Evolutionary conservation across 169 alveolate species (phyloP).

Genomic region (Eimeria necatrix): DNA sequence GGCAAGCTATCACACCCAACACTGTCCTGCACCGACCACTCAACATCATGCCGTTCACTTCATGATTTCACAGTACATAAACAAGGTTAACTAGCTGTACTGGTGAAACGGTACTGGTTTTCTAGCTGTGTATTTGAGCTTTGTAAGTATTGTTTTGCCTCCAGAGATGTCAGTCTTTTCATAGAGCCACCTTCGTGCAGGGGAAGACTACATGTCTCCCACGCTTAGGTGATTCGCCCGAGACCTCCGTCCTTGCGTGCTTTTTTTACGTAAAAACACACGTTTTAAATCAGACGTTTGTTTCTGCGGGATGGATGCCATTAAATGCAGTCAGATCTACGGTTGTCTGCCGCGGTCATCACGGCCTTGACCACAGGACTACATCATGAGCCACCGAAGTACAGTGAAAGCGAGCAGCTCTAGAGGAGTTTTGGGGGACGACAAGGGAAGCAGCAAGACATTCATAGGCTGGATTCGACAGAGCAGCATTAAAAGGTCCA

Average conservation of each 20-base stretch:
- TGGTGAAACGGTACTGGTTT: too few relatives aligned
- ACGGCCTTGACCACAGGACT: conserved; percentile 41
- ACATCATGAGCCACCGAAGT: conserved; percentile 24
- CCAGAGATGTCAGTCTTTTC: too few relatives aligned
- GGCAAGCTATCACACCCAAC: too few relatives aligned
- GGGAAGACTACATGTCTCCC: too few relatives aligned
- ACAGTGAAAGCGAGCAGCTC: not conserved
- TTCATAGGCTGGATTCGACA: conserved; percentile 42
- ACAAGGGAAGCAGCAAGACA: conserved; percentile 14
- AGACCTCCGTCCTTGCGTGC: not conserved
- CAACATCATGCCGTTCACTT: too few relatives aligned
- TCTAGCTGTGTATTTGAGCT: too few relatives aligned
- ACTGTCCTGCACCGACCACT: too few relatives aligned
- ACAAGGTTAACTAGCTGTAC: too few relatives aligned
- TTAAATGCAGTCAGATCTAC: not conserved
- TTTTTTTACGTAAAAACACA: not conserved
- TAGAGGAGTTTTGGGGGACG: not conserved
- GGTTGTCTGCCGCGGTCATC: not conserved
- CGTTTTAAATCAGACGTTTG: not conserved
- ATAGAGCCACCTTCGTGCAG: too few relatives aligned
- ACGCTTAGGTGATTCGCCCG: too few relatives aligned
- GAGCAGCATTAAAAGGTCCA: conserved; percentile 25
- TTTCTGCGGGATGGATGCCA: not conserved
- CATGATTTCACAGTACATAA: too few relatives aligned
- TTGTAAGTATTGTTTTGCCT: too few relatives aligned